A percentile compares a stretch with the other conserved stretches of the same genome.
Conservation (phyloP, 805 yeast species). For the Hanseniaspora nectarophila region DNA sequence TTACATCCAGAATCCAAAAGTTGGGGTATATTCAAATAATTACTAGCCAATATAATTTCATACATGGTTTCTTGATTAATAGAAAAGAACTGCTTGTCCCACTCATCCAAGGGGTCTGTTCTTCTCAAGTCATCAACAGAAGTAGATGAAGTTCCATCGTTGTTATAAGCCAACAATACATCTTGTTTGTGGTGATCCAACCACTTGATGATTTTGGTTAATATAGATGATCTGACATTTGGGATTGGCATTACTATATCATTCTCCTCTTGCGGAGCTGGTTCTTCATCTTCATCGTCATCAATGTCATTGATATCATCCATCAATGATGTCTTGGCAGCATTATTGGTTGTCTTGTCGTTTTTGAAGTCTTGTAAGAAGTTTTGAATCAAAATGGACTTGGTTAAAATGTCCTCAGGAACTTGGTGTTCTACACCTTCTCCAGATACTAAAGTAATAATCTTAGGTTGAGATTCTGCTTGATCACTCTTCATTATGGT, state of each 20-base stretch:
- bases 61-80: constrained; percentile 87
- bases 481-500: not conserved
- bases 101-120: constrained; percentile 83
- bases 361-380: constrained; percentile 6
- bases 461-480: too few species aligned
- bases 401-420: not conserved
- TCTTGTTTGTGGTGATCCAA: constrained; percentile 87
- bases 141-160: constrained; percentile 23
- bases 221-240: constrained; percentile 74
- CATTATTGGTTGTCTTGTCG: not conserved
- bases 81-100: constrained; percentile 89
- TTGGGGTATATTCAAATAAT: constrained; percentile 64
- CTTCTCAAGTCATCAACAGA: constrained; percentile 57
- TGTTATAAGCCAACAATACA: constrained; percentile 64
- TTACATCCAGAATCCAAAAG: constrained; percentile 68
- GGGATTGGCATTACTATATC: constrained; percentile 79
- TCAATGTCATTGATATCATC: constrained; percentile 16
- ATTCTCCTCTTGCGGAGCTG: constrained; percentile 42
- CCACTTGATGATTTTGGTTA: constrained; percentile 90
- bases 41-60: constrained; percentile 71
- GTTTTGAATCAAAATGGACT: constrained; percentile 9
- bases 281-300: constrained; percentile 37
- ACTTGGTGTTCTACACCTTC: constrained; percentile 12
- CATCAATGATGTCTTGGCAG: constrained; percentile 1
- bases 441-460: constrained; percentile 6